Base-by-base conservation (phyloP, 805 yeast genomes). In the Kuraishia ogatae region DNA sequence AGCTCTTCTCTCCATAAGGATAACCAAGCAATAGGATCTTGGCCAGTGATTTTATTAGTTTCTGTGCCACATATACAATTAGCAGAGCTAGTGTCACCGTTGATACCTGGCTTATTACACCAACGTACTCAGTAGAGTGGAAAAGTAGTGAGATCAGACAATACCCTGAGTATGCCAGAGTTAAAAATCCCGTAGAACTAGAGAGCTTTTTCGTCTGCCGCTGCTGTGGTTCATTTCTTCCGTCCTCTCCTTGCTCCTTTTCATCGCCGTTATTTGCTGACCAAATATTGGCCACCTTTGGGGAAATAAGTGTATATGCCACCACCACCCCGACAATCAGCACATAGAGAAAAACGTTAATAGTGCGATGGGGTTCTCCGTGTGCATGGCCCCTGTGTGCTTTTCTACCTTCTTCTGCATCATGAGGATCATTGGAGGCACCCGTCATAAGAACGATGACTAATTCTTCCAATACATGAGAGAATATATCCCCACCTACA, bases 401-500 rank as follows among this genome's bases (percentile, higher is more conserved):
- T 1, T 54, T 51, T 51, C 24, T 26, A 29, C 64, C 68, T 39
- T 65, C 60, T 39, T 60, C 60, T 48, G 56, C 46, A 47, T 59
- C 63, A 6, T 54, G 55, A 11, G 48, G 23, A 10, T 55, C 61
- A 39, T 57, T 55, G 5, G 57, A 64, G 13, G 63, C 69, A 8
- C 65, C 73, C 7, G 72, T 72, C 13, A 73, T 74, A 19, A 76
- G 62, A 3, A 67, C 65, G 11, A 80, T 74, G 29, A 85, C 80
- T 26, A 82, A 62, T 59, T 89, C 96, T 68, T 93, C 97, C 19
- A 89, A 62, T n/a, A 88, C 76, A 68, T 93, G 99, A 51, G 96
- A 89, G 50, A 89, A 71, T 53, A 94, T 73, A 68, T 93, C 98
- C 53, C 90, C 80, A 0, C 98, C 97, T 57, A 93, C 96, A 80